phyloP scores from a whole-genome alignment of 1,284 basidiomycete genomes.

The Moniliophthora roreri region DNA sequence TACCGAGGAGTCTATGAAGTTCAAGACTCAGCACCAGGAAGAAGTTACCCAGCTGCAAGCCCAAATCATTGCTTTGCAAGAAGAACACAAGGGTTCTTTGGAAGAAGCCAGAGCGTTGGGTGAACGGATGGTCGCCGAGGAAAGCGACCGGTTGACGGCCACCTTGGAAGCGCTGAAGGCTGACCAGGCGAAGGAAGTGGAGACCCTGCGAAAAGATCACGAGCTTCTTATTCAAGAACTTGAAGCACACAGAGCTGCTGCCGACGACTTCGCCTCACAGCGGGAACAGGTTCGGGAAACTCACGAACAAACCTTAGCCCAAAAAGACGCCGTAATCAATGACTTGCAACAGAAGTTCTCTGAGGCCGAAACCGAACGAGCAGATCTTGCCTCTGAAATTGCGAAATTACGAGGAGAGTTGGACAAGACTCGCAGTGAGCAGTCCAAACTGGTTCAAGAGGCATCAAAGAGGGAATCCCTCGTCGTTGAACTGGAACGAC shows the following conservation, averaged over 20 bases:
- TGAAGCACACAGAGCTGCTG: constrained; percentile 59
- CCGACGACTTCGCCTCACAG: constrained; percentile 51
- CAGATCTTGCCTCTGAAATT: constrained; percentile 53
- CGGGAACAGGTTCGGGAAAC: constrained; percentile 49
- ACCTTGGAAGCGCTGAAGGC: constrained; percentile 30
- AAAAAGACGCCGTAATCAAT: constrained; percentile 48
- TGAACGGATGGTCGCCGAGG: constrained; percentile 37
- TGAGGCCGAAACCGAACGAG: constrained; percentile 47
- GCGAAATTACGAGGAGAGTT: constrained; percentile 60
- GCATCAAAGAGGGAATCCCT: constrained; percentile 73
- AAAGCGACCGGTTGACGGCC: constrained; percentile 38
- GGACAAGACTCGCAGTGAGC: constrained; percentile 53
- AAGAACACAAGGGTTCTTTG: constrained; percentile 44
- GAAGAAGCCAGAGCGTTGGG: constrained; percentile 37
- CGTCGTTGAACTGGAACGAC: constrained; percentile 71
- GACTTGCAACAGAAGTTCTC: constrained; percentile 51
- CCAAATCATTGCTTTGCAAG: constrained; percentile 41
- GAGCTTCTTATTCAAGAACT: constrained; percentile 61
- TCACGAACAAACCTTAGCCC: constrained; percentile 51
- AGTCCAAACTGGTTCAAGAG: constrained; percentile 64
- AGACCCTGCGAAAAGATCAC: constrained; percentile 48
- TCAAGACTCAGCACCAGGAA: constrained; percentile 47
- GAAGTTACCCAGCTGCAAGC: constrained; percentile 43
- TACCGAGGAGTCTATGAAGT: constrained; percentile 36
- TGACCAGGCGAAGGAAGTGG: constrained; percentile 41